Percentiles rank a stretch among this genome's conserved stretches.
phyloP scores from a whole-genome alignment of 257 asterid species.

The Mitragyna speciosa region DNA sequence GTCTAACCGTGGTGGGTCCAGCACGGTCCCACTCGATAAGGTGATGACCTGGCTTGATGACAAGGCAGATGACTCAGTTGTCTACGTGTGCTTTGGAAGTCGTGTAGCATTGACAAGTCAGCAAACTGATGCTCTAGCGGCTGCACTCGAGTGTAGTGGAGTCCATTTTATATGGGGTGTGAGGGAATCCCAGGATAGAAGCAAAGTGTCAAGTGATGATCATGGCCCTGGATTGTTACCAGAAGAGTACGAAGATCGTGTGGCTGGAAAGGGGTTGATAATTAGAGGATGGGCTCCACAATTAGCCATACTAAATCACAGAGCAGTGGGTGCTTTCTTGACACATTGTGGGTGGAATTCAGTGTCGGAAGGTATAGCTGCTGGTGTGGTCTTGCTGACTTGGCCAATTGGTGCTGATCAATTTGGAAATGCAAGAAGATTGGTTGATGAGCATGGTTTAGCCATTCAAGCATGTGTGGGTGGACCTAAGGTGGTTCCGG shows the following conservation, averaged over 20 bases:
- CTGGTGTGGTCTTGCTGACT: conserved; percentile 22
- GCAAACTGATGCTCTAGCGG: conserved; percentile 16
- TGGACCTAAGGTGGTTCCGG: conserved; percentile 4
- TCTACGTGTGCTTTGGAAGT: conserved; percentile 37
- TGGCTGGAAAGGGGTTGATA: conserved; percentile 27
- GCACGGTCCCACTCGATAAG: conserved; percentile 11
- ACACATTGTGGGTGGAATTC: conserved; percentile 29
- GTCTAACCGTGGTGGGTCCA: conserved; percentile 25
- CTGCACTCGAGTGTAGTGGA: conserved; percentile 27
- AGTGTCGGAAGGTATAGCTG: conserved; percentile 12
- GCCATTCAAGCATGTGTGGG: conserved; percentile 18
- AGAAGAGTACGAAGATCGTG: conserved; percentile 23
- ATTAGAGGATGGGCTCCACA: conserved; percentile 36
- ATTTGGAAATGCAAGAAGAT: conserved; percentile 3
- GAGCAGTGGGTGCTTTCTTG: conserved; percentile 19
- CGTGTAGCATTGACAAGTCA: conserved; percentile 13
- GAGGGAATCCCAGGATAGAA: conserved; percentile 22
- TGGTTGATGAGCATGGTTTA: conserved; percentile 13
- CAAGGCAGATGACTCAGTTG: conserved; percentile 20
- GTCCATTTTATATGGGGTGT: conserved; percentile 31
- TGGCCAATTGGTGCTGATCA: conserved; percentile 28
- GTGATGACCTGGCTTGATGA: conserved; percentile 31
- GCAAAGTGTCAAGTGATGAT: conserved; percentile 31
- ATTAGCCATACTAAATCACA: conserved; percentile 19
- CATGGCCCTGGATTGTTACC: no score